Evolutionary conservation across 2,329 filamentous ascomycete genomes (phyloP), one percentile per base, ranked within the genome.

Genomic region (Trichothecium sympodiale): DNA sequence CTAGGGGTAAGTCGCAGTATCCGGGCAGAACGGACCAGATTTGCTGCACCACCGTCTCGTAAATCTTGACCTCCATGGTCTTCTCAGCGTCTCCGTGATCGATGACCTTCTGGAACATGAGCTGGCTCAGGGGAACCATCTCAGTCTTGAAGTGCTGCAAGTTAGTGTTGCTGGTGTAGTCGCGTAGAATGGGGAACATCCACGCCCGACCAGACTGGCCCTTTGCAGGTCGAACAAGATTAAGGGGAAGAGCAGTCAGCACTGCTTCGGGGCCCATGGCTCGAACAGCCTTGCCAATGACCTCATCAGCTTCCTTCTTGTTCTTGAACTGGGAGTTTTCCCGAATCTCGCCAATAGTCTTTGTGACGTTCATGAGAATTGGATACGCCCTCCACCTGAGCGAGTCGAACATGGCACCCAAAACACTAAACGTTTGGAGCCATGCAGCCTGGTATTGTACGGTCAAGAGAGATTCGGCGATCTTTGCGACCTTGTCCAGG

Each of bases 31-130:
- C 80, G 1, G 85, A 86, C 91, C 91, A 98, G 29, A 89, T 88
- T 54, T 98, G 91, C 46, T 93, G 83, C 8, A 98, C 85, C 4
- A 98, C 67, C 0, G 91, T 96, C 61, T 98, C 89, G 54, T 91
- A 98, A 40, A 98, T 93, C 67, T 98, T 98, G 53, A 91, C 74
- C 56, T 96, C 87, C 72, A 94, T 88, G 0, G 86, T 91, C 68
- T 94, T 95, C 52, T 89, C 83, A 12, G 76, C 77, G 16, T 74
- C 65, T 12, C 83, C 84, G 48, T 93, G 83, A 42, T 94, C 81
- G 32, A 94, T 65, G 5, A 96, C 83, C 45, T 75, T 78, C 55
- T 96, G 85, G 56, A 89, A 95, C 68, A 98, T 83, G 34, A 74
- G 63, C 55, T 94, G 83, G 54, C 89, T 96, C 17, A 98, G 65